Evolutionary conservation across 768 basidiomycete genomes (phyloP), one percentile per base, ranked within the genome.

Genomic region (Suillus tomentosus): DNA sequence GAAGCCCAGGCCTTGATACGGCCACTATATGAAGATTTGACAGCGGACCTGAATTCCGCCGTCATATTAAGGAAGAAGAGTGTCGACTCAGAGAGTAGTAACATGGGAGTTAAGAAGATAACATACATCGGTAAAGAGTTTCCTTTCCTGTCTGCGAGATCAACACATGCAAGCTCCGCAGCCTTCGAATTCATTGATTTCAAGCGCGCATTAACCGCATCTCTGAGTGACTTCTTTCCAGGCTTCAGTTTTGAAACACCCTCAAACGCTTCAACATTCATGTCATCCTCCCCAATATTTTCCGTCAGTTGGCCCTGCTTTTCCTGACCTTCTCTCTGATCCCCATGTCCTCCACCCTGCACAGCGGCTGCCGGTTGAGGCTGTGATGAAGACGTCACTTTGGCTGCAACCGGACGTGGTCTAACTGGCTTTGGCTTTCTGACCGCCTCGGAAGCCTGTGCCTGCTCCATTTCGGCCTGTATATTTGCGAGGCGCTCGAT

Each of bases 11-110:
- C 45, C 45, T 47, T 47, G 45, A 47, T n/a, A n/a, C 9, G 45
- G 8, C 45, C 45, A 47, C n/a, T 5, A n/a, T 10, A n/a, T 47
- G 45, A 47, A 47, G 45, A 10, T 47, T 47, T 47, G 9, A 47
- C n/a, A n/a, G 45, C 10, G 0, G n/a, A 47, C 45, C 45, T 47
- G 10, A 47, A 47, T 47, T 47, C 45, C n/a, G n/a, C n/a, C 3
- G 57, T 56, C 22, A 63, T 4, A 22, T 47, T 47, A 24, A 63
- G 50, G 42, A 63, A 63, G 40, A 63, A 63, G 22, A 63, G 54
- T 31, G 55, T 51, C 11, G 43, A 36, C 47, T 63, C 62, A 57
- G 62, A 58, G 55, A 63, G 45, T 27, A 50, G 34, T 10, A 63
- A 27, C 62, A 63, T 63, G 45, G 56, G 9, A 47, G 27, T 27